These are phyloP conservation scores for Biscutella laevigata DNA, from an alignment of 441 rosid genomes.

Conservation along the genomic window DNA sequence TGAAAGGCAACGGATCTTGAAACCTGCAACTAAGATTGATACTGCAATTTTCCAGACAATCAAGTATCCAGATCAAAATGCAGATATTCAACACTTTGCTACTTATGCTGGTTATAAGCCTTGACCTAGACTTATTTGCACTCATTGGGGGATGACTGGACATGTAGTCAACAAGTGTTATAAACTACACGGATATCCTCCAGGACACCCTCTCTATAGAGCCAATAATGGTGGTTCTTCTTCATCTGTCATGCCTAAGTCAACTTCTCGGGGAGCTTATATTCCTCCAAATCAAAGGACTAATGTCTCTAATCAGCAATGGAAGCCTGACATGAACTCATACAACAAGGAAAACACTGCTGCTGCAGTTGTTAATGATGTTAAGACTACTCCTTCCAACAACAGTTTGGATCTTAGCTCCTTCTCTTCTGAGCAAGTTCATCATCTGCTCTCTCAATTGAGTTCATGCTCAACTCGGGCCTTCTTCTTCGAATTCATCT, in stretches of 20 bases:
- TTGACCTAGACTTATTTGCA: background rate
- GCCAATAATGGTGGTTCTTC: background rate
- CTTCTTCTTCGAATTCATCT: no score
- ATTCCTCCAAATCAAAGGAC: background rate
- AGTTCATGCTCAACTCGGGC: background rate
- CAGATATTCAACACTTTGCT: no score
- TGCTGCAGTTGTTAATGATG: background rate
- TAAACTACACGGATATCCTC: no score
- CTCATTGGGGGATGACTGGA: background rate
- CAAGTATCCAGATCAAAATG: no score
- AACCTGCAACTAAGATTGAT: no score
- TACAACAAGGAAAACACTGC: background rate
- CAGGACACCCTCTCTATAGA: background rate
- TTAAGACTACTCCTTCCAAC: background rate
- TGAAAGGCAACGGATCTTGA: no score
- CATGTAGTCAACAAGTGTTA: background rate
- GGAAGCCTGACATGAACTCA: background rate
- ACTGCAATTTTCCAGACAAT: no score
- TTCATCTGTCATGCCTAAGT: background rate
- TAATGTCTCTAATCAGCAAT: background rate
- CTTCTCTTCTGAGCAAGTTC: background rate
- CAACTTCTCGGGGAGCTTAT: no score
- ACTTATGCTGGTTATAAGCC: background rate
- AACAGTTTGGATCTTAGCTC: background rate
- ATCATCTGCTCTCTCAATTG: background rate